A percentile compares a stretch with the other conserved stretches of the same genome.
Conservation (phyloP, 306 rosid species). For the Casuarina cunninghamiana region DNA sequence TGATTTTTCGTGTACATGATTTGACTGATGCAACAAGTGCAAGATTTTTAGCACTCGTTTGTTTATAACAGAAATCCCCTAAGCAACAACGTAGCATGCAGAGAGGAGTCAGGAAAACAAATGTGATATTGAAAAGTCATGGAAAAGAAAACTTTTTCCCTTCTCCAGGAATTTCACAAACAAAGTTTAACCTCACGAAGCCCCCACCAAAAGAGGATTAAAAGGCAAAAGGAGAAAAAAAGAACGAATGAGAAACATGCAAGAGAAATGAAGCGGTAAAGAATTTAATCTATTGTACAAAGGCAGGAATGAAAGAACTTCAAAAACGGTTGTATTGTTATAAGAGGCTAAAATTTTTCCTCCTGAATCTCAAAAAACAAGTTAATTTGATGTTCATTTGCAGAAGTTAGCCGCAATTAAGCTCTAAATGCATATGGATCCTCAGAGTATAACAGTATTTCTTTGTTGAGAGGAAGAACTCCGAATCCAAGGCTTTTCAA, state of each 20-base stretch:
- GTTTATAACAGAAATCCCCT: too few species aligned
- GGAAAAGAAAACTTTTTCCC: too few species aligned
- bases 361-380: slow-evolving; percentile 14
- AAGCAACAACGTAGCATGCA: too few species aligned
- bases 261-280: not conserved
- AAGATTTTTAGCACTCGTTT: too few species aligned
- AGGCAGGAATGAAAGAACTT: not conserved
- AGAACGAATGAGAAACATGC: not conserved
- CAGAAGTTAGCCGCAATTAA: not conserved
- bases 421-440: slow-evolving; percentile 31
- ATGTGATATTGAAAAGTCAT: too few species aligned
- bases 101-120: too few species aligned
- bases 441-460: slow-evolving; percentile 29
- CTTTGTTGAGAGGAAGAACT: not conserved
- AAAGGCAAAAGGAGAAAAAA: not conserved
- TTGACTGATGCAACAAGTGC: too few species aligned
- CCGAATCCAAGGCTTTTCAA: slow-evolving; percentile 14
- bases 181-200: too few species aligned
- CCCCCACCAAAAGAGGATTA: not conserved
- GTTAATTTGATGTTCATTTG: too few species aligned
- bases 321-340: not conserved
- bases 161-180: too few species aligned
- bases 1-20: too few species aligned
- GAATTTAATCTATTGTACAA: not conserved
- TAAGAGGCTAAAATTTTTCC: slow-evolving; percentile 34